Percentiles rank a stretch among this genome's conserved stretches.
Conservation (phyloP, 805 yeast species). For the Yamadazyma philogaea region DNA sequence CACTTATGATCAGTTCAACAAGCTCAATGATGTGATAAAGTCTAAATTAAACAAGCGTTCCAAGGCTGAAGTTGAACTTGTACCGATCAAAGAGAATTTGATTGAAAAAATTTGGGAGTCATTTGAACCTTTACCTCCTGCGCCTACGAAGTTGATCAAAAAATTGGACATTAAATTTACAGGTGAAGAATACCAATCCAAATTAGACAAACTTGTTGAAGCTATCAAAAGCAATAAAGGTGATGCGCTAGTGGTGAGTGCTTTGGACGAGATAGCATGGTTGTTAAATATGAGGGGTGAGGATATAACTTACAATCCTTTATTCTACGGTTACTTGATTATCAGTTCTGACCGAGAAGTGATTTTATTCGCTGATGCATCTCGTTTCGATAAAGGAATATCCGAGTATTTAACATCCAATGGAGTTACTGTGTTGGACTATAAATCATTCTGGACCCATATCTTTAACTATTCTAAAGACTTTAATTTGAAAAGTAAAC, state of each 20-base stretch:
- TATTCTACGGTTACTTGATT: slow-evolving; percentile 45
- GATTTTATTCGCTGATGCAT: slow-evolving; percentile 42
- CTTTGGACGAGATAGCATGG: slow-evolving; percentile 56
- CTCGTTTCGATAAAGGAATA: slow-evolving; percentile 35
- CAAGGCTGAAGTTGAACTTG: slow-evolving; percentile 38
- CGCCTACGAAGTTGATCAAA: slow-evolving; percentile 49
- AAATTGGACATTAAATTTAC: slow-evolving; percentile 51
- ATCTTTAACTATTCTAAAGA: slow-evolving; percentile 38
- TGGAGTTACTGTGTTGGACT: slow-evolving; percentile 34
- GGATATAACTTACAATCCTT: slow-evolving; percentile 55
- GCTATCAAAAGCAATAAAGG: slow-evolving; percentile 24
- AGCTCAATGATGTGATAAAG: slow-evolving; percentile 29
- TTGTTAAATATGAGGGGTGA: slow-evolving; percentile 49
- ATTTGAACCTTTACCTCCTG: slow-evolving; percentile 60
- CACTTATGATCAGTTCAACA: slow-evolving; percentile 32
- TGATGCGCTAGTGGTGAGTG: slow-evolving; percentile 40
- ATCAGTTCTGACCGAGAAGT: slow-evolving; percentile 26
- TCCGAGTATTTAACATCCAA: slow-evolving; percentile 22
- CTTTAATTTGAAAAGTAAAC: slow-evolving; percentile 26
- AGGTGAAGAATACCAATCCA: slow-evolving; percentile 62
- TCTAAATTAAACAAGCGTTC: slow-evolving; percentile 20
- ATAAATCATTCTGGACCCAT: slow-evolving; percentile 45
- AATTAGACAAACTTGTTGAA: slow-evolving; percentile 47
- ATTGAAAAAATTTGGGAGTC: slow-evolving; percentile 71
- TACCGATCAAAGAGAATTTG: slow-evolving; percentile 56